phyloP scores from a whole-genome alignment of 306 rosid genomes.

The Abrus pulchellus region DNA sequence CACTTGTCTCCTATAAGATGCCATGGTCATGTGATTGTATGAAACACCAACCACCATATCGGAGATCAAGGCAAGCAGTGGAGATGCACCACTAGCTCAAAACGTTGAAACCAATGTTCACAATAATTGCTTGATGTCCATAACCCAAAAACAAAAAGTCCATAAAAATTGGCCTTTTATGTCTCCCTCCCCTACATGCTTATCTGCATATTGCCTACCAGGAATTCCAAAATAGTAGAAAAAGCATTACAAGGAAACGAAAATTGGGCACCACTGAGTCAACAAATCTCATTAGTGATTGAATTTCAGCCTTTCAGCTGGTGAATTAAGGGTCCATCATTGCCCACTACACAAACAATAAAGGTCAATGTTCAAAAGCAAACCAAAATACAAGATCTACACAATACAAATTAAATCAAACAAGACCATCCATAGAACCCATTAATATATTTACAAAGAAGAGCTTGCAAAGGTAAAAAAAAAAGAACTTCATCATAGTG shows the following conservation, averaged over 20 bases:
- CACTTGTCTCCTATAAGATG: not conserved
- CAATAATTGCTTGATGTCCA: not conserved
- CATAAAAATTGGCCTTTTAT: not conserved
- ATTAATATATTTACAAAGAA: not conserved
- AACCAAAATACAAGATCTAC: constrained; percentile 50
- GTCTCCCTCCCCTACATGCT: not conserved
- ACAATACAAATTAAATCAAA: constrained; percentile 37
- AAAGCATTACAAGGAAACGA: not conserved
- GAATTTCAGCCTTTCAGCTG: not conserved
- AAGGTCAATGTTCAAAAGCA: constrained; percentile 20
- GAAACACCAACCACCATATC: constrained; percentile 8
- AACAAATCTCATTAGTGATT: not conserved
- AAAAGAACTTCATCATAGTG: not conserved
- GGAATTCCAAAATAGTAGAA: not conserved
- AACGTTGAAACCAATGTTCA: not conserved
- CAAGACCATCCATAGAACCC: not conserved
- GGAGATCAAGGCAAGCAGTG: not conserved
- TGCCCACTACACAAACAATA: not conserved
- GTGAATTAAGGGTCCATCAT: not conserved
- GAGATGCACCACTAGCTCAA: not conserved
- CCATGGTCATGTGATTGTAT: not conserved
- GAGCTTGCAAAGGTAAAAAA: not conserved
- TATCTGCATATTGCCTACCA: not conserved
- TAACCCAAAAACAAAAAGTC: constrained; percentile 26
- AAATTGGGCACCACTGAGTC: not conserved